phyloP scores from a whole-genome alignment of 331 rosid genomes.

The Stylosanthes scabra region DNA sequence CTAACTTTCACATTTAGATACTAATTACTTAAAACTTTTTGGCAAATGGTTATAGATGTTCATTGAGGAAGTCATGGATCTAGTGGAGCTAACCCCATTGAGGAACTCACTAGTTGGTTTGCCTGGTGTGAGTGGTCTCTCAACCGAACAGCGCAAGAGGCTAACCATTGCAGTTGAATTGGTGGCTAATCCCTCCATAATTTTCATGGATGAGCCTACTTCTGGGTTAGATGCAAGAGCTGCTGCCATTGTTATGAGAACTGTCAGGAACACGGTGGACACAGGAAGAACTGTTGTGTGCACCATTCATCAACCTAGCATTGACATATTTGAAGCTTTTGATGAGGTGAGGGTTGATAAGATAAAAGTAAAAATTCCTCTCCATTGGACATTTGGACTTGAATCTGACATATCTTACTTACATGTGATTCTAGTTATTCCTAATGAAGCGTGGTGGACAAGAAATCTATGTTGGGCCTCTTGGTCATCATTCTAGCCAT shows the following conservation, averaged over 20 bases:
- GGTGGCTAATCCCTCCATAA: conserved; percentile 87
- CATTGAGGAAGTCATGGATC: conserved; percentile 89
- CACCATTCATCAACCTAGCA: conserved; percentile 93
- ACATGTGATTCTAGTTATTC: conserved; percentile 65
- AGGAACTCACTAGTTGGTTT: conserved; percentile 80
- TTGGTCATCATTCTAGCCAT: conserved; percentile 72
- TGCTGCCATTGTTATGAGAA: conserved; percentile 90
- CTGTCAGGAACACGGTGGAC: conserved; percentile 83
- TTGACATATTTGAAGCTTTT: conserved; percentile 90
- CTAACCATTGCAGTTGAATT: conserved; percentile 85
- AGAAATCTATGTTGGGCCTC: conserved; percentile 83
- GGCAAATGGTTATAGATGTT: conserved; percentile 60
- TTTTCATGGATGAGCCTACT: conserved; percentile 95
- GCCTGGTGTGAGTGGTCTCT: conserved; percentile 88
- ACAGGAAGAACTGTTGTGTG: conserved; percentile 92
- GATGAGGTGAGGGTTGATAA: conserved; percentile 66
- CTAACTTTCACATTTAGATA: not conserved
- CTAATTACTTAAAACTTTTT: conserved; percentile 20
- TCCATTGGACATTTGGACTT: no score
- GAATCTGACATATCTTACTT: conserved; percentile 28
- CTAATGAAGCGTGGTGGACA: conserved; percentile 85
- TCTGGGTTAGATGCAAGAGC: conserved; percentile 94
- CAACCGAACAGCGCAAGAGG: conserved; percentile 91
- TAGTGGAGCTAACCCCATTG: conserved; percentile 72
- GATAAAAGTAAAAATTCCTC: no score